Base-by-base conservation (phyloP, 257 asterid species). In the Petrea volubilis region DNA sequence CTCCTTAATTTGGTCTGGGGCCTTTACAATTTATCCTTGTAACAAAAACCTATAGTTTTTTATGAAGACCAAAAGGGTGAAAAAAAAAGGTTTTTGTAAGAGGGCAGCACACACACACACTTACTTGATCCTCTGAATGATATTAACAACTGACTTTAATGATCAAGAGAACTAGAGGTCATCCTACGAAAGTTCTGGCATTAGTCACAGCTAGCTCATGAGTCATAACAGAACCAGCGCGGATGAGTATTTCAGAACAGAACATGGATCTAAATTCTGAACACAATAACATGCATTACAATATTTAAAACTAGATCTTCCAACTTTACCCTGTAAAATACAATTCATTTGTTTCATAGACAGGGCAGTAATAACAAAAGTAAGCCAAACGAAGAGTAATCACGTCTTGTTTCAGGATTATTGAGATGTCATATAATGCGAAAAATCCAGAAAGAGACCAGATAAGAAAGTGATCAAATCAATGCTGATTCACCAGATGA, bases 11-110 rank as follows among this genome's bases (percentile, higher is more conserved):
- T 29, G n/a, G 20, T 27, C 18, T 8, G 15, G 38, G 43, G 38
- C 38, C 38, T 31, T 31, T 31, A 3, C 57, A n/a, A n/a, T n/a
- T 47, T 57, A 60, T 56, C 61, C 72, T 61, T 23, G 57, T 75
- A 71, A 65, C 25, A 56, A 28, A 29, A 43, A 64, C 43, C n/a
- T n/a, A n/a, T n/a, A n/a, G n/a, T 58, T 64, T 31, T 53, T 29
- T 46, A 43, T 52, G 70, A 18, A 41, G 72, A 55, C 34, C 44
- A 49, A 49, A 44, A 71, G 11, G 25, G 13, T 27, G 60, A 13
- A 21, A 18, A 51, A 25, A 29, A 64, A 24, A 27, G 51, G 12
- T 43, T 25, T 12, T n/a, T 13, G 10, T 50, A 40, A 40, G 34
- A 1, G 49, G n/a, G 59, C 23, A 27, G 29, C 58, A 49, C 12